phyloP scores from a whole-genome alignment of 345 rosid genomes.

The Euphorbia lathyris region DNA sequence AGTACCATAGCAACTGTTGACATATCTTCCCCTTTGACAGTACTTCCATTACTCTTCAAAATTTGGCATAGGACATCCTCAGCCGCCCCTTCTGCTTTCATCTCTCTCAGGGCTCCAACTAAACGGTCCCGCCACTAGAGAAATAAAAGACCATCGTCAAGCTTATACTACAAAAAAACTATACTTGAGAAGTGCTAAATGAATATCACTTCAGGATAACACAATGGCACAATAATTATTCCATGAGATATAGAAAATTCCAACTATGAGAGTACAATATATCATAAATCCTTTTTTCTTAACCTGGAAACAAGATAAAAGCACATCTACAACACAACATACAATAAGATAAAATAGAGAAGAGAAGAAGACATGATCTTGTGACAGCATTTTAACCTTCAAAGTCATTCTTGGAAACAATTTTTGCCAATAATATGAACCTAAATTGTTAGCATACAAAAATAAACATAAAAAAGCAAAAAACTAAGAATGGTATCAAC shows the following conservation, averaged over 20 bases:
- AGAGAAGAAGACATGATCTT: too few species aligned
- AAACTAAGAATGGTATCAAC: background rate
- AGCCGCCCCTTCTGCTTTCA: conserved; percentile 54
- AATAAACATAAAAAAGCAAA: background rate
- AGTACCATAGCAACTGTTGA: conserved; percentile 44
- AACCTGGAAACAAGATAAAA: background rate
- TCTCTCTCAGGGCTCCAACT: conserved; percentile 62
- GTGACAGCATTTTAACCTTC: background rate
- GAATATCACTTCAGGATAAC: background rate
- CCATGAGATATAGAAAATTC: background rate
- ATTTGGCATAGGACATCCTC: conserved; percentile 44
- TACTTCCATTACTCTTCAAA: conserved; percentile 48
- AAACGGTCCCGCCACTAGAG: conserved; percentile 90
- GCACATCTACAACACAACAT: background rate
- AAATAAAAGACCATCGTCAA: conserved; percentile 25
- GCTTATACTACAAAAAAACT: conserved; percentile 2
- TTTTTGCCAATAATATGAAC: background rate
- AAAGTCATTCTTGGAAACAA: background rate
- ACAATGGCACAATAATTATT: background rate
- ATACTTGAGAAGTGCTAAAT: background rate
- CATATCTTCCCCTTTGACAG: conserved; percentile 44
- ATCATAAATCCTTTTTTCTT: background rate
- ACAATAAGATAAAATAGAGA: background rate
- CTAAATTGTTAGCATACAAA: background rate
- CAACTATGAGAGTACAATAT: background rate